phyloP scores from a whole-genome alignment of 371 early-diverging fungal genomes.

The Zopfochytrium polystomum region DNA sequence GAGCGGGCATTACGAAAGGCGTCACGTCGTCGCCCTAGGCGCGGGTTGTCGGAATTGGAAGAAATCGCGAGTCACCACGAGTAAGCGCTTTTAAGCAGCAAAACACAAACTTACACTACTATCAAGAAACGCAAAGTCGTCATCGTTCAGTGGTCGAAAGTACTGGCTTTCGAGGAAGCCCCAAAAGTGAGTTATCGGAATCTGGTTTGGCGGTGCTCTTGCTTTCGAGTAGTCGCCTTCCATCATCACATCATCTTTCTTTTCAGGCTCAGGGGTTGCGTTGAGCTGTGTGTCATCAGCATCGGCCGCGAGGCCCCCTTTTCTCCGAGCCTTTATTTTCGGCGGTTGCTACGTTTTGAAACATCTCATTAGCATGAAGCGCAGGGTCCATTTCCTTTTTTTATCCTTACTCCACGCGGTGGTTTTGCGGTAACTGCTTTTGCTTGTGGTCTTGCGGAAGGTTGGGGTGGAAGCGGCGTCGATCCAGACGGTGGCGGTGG shows the following conservation, averaged over 20 bases:
- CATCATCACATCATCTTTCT: constrained; percentile 8
- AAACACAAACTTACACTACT: constrained; percentile 19
- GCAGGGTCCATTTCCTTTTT: too few species aligned
- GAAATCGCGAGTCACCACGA: constrained; percentile 3
- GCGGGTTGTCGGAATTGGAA: too few species aligned
- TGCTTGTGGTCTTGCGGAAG: too few species aligned
- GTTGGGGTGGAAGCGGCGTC: background rate
- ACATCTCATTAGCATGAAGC: too few species aligned
- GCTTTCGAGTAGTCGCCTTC: constrained; percentile 64
- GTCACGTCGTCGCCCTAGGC: constrained; percentile 63
- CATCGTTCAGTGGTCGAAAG: constrained; percentile 73
- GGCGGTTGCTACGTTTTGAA: background rate
- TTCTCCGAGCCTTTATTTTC: background rate
- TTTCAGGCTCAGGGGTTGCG: too few species aligned
- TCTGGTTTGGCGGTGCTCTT: constrained; percentile 71
- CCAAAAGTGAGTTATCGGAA: constrained; percentile 79
- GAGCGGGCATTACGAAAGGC: constrained; percentile 68
- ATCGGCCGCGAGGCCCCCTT: background rate
- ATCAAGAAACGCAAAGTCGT: constrained; percentile 69
- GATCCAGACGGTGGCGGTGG: constrained; percentile 3
- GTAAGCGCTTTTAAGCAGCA: background rate
- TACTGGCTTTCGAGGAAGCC: constrained; percentile 72
- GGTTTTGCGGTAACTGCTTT: too few species aligned
- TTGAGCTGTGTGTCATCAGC: constrained; percentile 3
- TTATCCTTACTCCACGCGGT: too few species aligned